Evolutionary conservation across 208 protist genomes (phyloP).

Genomic region (Trypanosoma grayi): DNA sequence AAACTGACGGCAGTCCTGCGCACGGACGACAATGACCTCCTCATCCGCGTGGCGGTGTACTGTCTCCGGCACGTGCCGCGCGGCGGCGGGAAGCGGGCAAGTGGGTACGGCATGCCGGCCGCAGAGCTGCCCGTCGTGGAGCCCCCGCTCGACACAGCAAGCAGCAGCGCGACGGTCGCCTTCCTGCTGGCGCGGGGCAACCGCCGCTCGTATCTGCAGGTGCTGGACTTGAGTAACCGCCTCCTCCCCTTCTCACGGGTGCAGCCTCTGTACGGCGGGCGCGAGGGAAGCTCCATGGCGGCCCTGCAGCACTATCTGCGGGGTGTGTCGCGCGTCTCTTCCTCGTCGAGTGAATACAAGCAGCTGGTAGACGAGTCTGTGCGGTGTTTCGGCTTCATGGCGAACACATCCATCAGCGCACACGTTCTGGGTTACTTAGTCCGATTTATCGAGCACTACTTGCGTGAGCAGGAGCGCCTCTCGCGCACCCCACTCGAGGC

Average conservation of each 20-base stretch:
- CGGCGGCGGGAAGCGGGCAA: slow-evolving; percentile 13
- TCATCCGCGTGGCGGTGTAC: slow-evolving; percentile 57
- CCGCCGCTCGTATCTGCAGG: slow-evolving; percentile 29
- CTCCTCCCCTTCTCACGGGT: slow-evolving; percentile 14
- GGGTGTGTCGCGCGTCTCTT: slow-evolving; percentile 15
- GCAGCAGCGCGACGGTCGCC: neutral
- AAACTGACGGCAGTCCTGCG: slow-evolving; percentile 23
- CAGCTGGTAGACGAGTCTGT: slow-evolving; percentile 19
- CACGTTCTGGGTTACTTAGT: slow-evolving; percentile 46
- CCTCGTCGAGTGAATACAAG: slow-evolving; percentile 1
- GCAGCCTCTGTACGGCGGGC: slow-evolving; percentile 13
- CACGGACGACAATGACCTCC: slow-evolving; percentile 29
- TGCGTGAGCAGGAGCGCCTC: slow-evolving; percentile 47
- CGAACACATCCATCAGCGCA: slow-evolving; percentile 17
- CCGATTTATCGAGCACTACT: slow-evolving; percentile 68
- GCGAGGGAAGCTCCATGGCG: slow-evolving; percentile 7
- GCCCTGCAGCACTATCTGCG: slow-evolving; percentile 24
- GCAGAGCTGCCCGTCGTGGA: slow-evolving; percentile 11
- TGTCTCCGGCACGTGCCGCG: slow-evolving; percentile 37
- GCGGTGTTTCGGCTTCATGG: slow-evolving; percentile 23
- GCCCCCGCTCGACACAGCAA: neutral
- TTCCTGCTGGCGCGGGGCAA: slow-evolving; percentile 9
- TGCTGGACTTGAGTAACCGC: slow-evolving; percentile 50
- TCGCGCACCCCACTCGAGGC: slow-evolving; percentile 30
- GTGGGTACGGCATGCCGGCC: slow-evolving; percentile 19